phyloP scores from a whole-genome alignment of 176 grass and related monocot genomes.

The Oryza longistaminata region DNA sequence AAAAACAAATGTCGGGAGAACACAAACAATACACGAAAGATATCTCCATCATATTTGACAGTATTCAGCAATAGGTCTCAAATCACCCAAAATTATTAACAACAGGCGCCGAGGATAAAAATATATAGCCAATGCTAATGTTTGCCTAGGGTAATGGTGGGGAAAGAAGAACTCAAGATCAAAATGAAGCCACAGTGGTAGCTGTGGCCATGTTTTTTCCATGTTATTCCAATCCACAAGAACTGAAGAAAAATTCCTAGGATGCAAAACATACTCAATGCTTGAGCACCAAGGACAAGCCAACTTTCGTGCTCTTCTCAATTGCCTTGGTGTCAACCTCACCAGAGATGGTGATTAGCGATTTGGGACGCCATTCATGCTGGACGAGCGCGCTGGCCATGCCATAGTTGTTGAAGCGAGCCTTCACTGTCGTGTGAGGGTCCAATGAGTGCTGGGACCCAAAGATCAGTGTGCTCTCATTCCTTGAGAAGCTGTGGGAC shows the following conservation, averaged over 20 bases:
- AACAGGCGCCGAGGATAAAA: conserved; percentile 18
- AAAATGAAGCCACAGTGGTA: conserved; percentile 35
- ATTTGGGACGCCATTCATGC: conserved; percentile 70
- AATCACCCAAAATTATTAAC: conserved; percentile 39
- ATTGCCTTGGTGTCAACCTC: conserved; percentile 70
- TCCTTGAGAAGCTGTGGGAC: conserved; percentile 67
- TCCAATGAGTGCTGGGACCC: conserved; percentile 63
- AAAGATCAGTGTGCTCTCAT: conserved; percentile 66
- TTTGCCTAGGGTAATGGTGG: conserved; percentile 19
- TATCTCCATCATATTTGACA: conserved; percentile 13
- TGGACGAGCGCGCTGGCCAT: conserved; percentile 73
- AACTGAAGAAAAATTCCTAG: conserved; percentile 3
- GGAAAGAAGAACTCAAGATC: conserved; percentile 28
- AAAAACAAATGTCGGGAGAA: too few relatives aligned
- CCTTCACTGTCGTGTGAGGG: conserved; percentile 60
- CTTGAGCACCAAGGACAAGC: conserved; percentile 64
- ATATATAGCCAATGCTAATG: conserved; percentile 21
- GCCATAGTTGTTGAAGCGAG: conserved; percentile 85
- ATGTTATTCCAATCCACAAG: conserved; percentile 49
- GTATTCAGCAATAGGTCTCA: conserved; percentile 3
- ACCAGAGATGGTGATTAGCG: conserved; percentile 58
- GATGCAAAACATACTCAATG: conserved; percentile 46
- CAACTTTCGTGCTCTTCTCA: conserved; percentile 63
- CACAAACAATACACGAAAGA: too few relatives aligned
- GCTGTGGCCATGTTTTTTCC: background rate